Percentiles rank a stretch among this genome's conserved stretches.
Conservation (phyloP, 2,329 filamentous ascomycete genomes). For the Hymenoscyphus occultus region DNA sequence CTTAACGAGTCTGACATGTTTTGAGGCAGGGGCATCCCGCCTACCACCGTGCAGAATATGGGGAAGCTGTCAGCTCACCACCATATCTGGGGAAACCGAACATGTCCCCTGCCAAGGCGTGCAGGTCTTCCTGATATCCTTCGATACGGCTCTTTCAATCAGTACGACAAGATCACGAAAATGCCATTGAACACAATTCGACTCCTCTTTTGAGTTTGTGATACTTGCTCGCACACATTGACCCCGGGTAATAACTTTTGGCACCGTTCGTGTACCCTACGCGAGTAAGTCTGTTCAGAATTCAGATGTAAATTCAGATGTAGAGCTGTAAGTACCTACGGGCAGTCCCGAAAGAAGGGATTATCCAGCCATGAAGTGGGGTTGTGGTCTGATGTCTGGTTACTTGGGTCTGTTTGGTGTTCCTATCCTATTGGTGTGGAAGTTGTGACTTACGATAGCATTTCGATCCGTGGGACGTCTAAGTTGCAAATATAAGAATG, state of each 20-base stretch:
- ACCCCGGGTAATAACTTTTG: background rate
- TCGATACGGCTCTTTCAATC: background rate
- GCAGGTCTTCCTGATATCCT: background rate
- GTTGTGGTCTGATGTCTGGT: background rate
- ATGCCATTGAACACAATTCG: background rate
- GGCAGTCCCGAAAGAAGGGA: background rate
- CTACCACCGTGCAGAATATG: background rate
- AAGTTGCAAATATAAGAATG: background rate
- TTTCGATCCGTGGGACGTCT: background rate
- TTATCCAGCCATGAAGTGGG: background rate
- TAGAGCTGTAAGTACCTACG: background rate
- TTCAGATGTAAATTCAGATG: background rate
- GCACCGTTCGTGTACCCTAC: background rate
- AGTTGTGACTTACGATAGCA: background rate
- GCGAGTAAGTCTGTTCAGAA: background rate
- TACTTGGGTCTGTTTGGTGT: background rate
- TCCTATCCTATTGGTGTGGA: background rate
- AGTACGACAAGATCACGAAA: conserved; percentile 1
- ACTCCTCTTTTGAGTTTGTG: background rate
- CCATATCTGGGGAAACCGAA: background rate
- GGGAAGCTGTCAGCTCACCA: background rate
- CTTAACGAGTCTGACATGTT: background rate
- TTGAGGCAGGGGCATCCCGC: background rate
- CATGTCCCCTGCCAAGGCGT: background rate
- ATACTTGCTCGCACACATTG: background rate